Conservation (phyloP, 2,329 filamentous ascomycete species). For the Botryotinia convoluta region DNA sequence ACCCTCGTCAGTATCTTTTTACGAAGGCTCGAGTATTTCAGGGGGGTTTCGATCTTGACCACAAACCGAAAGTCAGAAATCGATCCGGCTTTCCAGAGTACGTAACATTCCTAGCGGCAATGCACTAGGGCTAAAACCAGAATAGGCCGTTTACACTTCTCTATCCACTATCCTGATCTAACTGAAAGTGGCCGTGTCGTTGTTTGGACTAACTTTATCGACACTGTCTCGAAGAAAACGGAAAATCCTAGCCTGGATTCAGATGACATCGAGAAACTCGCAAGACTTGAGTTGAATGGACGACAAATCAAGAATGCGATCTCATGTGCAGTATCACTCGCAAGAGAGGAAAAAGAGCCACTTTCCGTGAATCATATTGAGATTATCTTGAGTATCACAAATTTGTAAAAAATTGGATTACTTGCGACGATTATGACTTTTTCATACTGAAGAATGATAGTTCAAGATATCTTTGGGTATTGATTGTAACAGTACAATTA, state of each 20-base stretch:
- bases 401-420: neutral
- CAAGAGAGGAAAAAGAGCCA: constrained; percentile 8
- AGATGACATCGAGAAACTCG: constrained; percentile 8
- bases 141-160: constrained; percentile 16
- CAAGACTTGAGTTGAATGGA: constrained; percentile 10
- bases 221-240: neutral
- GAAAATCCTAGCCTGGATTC: neutral
- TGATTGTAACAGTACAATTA: fast-evolving
- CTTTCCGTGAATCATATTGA: constrained; percentile 13
- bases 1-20: constrained; percentile 14
- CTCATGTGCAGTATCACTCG: neutral
- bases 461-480: neutral
- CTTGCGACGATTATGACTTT: neutral
- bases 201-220: constrained; percentile 9
- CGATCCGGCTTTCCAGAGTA: constrained; percentile 15
- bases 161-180: constrained; percentile 13
- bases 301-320: constrained; percentile 18
- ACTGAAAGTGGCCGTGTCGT: neutral
- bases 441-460: too few relatives aligned
- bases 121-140: neutral
- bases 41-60: constrained; percentile 13
- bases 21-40: constrained; percentile 12
- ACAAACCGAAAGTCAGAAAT: constrained; percentile 14
- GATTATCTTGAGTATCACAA: constrained; percentile 5
- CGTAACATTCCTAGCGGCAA: neutral